phyloP scores from a whole-genome alignment of 1,284 basidiomycete genomes.

The Wallemia ichthyophaga region DNA sequence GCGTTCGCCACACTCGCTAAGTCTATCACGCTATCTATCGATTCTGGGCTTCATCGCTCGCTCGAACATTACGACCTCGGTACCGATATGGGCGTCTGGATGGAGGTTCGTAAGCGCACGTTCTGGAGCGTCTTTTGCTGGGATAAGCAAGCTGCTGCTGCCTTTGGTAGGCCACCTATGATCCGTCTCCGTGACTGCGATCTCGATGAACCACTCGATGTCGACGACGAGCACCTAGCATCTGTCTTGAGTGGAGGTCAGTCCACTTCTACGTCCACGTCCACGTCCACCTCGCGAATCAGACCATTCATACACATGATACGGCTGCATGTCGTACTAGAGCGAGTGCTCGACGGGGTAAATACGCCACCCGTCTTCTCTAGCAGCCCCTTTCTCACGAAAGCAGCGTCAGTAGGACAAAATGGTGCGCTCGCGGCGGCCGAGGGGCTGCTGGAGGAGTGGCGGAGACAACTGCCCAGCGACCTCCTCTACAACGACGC shows the following conservation, averaged over 20 bases:
- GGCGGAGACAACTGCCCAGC: slow-evolving; percentile 33
- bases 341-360: slow-evolving; percentile 26
- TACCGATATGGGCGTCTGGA: slow-evolving; percentile 52
- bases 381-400: slow-evolving; percentile 16
- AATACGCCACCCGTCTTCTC: slow-evolving; percentile 16
- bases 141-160: slow-evolving; percentile 59
- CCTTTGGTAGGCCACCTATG: slow-evolving; percentile 60
- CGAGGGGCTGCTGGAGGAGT: slow-evolving; percentile 45
- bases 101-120: slow-evolving; percentile 59
- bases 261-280: no score
- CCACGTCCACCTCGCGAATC: no score
- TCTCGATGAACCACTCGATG: slow-evolving; percentile 41
- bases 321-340: slow-evolving; percentile 49
- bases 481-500: slow-evolving; percentile 52
- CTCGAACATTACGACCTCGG: slow-evolving; percentile 67
- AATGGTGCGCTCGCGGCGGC: slow-evolving; percentile 41
- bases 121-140: slow-evolving; percentile 82
- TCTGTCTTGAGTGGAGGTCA: slow-evolving; percentile 35
- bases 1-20: slow-evolving; percentile 56
- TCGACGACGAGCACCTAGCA: slow-evolving; percentile 67
- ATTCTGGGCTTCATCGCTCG: slow-evolving; percentile 55
- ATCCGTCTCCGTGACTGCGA: slow-evolving; percentile 50
- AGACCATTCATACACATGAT: slow-evolving; percentile 43
- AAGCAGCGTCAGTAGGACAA: slow-evolving; percentile 16
- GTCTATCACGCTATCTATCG: slow-evolving; percentile 48